A percentile compares a stretch with the other conserved stretches of the same genome.
Conservation (phyloP, 306 rosid genomes). For the Mimosa bimucronata region DNA sequence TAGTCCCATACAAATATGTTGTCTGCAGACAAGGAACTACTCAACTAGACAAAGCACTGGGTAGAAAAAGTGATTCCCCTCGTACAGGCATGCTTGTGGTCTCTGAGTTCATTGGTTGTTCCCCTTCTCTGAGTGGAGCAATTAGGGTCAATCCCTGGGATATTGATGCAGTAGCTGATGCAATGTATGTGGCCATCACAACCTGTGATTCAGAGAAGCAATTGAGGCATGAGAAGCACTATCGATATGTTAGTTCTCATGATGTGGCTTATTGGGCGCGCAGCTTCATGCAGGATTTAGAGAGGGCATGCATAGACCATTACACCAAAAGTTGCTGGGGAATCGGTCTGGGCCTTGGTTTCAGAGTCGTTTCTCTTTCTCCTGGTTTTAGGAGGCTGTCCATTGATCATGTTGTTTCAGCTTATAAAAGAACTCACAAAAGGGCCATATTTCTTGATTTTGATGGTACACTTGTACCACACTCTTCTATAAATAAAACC, state of each 20-base stretch:
- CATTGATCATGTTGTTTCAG: constrained; percentile 54
- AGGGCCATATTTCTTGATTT: constrained; percentile 81
- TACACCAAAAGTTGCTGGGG: constrained; percentile 73
- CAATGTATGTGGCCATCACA: constrained; percentile 68
- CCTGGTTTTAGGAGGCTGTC: constrained; percentile 69
- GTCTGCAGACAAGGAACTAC: constrained; percentile 77
- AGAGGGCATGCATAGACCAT: constrained; percentile 78
- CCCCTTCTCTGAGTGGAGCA: constrained; percentile 89
- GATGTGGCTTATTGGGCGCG: constrained; percentile 86
- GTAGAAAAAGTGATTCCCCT: constrained; percentile 47
- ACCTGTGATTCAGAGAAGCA: constrained; percentile 63
- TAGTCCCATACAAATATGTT: constrained; percentile 80
- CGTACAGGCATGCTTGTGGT: constrained; percentile 75
- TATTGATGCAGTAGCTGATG: constrained; percentile 72
- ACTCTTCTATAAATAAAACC: constrained; percentile 53
- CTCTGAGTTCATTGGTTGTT: constrained; percentile 86
- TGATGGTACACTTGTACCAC: constrained; percentile 78
- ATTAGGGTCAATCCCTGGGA: constrained; percentile 90
- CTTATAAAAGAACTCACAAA: constrained; percentile 58
- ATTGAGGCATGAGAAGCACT: constrained; percentile 77
- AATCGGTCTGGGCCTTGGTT: constrained; percentile 69
- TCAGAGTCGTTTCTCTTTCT: constrained; percentile 72
- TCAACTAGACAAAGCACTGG: constrained; percentile 54
- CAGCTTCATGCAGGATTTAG: constrained; percentile 77
- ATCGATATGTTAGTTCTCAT: constrained; percentile 73